Evolutionary conservation across 1,284 basidiomycete species (phyloP), one percentile per base, ranked within the genome.

Genomic region (Ceraceosorus guamensis): DNA sequence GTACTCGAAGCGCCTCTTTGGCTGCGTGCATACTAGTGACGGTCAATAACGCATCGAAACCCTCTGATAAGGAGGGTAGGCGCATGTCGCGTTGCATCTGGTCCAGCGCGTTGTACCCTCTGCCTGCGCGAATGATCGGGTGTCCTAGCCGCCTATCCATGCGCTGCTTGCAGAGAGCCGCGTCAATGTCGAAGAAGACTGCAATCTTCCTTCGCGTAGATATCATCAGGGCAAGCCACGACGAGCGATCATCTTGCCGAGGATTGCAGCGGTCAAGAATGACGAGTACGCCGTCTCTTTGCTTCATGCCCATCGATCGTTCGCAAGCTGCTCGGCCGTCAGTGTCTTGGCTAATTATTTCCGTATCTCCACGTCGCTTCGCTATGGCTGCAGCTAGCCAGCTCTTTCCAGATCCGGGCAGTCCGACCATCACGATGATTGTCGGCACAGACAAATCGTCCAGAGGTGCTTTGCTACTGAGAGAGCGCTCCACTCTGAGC

Each of bases 341-440:
- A 66, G 85, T 83, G 67, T 84, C 83, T 7, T 81, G 82, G 33
- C 83, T 80, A 49, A 78, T 72, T 5, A 68, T 72, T 80, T 81
- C 82, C 4, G 71, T 46, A 50, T 54, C 11, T 59, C 63, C 5
- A 78, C 76, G 57, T 82, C 77, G 24, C 83, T 77, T 8, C 79
- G 78, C 5, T 80, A 58, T 51, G 33, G 50, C 50, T 14, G 18
- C 44, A 16, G 50, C 50, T 14, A 51, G 79, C 79, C 80, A 83
- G 4, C 82, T 82, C 71, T 85, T 85, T 41, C 83, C 83, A 2
- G 82, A 81, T 1, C 83, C 84, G 0, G 83, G 83, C 2, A 83
- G 78, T 5, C 83, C 83, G 8, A 84, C 81, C 8, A 84, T 74
- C 16, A 85, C 56, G 65, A 83, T 78, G 4, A 84, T 24, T 24